These are phyloP conservation scores for Cordyceps militaris DNA, from an alignment of 2,329 filamentous ascomycete genomes.

Conservation along the genomic window DNA sequence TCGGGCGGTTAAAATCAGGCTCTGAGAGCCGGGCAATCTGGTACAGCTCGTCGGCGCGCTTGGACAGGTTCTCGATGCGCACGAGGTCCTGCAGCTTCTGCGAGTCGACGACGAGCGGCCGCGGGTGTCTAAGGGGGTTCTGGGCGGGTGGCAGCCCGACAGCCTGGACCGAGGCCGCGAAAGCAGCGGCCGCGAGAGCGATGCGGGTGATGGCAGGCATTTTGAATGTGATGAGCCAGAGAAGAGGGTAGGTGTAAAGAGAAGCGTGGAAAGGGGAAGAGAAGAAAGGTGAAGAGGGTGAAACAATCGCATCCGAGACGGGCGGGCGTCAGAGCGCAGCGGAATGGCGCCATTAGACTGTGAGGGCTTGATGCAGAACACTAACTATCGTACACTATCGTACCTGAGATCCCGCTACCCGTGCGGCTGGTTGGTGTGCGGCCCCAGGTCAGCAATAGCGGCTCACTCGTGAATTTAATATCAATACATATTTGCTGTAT, in stretches of 20 bases:
- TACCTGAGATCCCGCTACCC: background rate
- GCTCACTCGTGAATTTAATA: background rate
- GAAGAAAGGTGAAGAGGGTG: too few species aligned
- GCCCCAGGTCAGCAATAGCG: background rate
- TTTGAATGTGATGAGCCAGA: too few species aligned
- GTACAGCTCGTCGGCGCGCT: constrained; percentile 55
- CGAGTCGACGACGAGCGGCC: constrained; percentile 42
- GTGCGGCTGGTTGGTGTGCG: background rate
- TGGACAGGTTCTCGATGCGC: constrained; percentile 46
- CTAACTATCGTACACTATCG: too few species aligned
- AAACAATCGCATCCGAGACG: too few species aligned
- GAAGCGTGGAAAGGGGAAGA: too few species aligned
- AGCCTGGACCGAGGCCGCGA: background rate
- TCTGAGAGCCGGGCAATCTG: constrained; percentile 52
- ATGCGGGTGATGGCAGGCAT: constrained; percentile 2
- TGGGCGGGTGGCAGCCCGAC: background rate
- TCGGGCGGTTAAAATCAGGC: constrained; percentile 59
- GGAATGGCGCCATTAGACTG: too few species aligned
- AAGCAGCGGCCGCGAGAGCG: background rate
- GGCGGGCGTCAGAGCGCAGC: too few species aligned
- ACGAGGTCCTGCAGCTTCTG: constrained; percentile 52
- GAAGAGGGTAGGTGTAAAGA: too few species aligned
- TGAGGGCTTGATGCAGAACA: too few species aligned
- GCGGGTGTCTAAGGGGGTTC: background rate
- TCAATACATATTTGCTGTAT: background rate